Conservation (phyloP, 2,329 filamentous ascomycete genomes). For the Ceratocystis papillata region DNA sequence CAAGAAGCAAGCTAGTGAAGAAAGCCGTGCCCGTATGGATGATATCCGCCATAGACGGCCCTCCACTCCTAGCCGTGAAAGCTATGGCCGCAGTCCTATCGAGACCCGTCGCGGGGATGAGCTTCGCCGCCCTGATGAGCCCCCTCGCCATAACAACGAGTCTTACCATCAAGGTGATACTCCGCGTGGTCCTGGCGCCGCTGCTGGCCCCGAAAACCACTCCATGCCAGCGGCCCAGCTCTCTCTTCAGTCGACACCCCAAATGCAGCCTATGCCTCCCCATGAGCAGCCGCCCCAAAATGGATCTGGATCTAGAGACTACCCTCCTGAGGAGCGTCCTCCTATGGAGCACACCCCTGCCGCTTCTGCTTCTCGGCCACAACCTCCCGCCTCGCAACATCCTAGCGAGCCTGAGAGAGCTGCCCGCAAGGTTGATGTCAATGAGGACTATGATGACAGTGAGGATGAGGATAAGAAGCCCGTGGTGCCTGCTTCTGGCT, state of each 20-base stretch:
- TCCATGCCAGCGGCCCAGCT: conserved; percentile 45
- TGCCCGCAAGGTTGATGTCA: conserved; percentile 88
- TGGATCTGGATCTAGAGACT: conserved; percentile 42
- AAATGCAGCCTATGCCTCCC: conserved; percentile 44
- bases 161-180: conserved; percentile 88
- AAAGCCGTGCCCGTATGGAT: conserved; percentile 74
- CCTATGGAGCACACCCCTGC: conserved; percentile 35
- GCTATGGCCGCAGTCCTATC: conserved; percentile 67
- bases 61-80: conserved; percentile 60
- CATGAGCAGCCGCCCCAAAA: conserved; percentile 37
- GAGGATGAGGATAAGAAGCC: conserved; percentile 71
- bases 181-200: conserved; percentile 54
- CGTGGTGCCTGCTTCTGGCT: conserved; percentile 31
- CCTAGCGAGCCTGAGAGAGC: conserved; percentile 66
- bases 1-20: conserved; percentile 84
- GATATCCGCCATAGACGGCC: conserved; percentile 70
- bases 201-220: conserved; percentile 36
- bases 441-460: conserved; percentile 95
- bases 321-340: conserved; percentile 47
- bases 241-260: conserved; percentile 51
- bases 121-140: conserved; percentile 42
- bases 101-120: conserved; percentile 58
- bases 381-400: conserved; percentile 34
- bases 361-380: conserved; percentile 13
- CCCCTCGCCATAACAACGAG: conserved; percentile 61